Evolutionary conservation across 1,139 yeast species (phyloP), one percentile per base, ranked within the genome.

Genomic region (Protomyces inundatus): DNA sequence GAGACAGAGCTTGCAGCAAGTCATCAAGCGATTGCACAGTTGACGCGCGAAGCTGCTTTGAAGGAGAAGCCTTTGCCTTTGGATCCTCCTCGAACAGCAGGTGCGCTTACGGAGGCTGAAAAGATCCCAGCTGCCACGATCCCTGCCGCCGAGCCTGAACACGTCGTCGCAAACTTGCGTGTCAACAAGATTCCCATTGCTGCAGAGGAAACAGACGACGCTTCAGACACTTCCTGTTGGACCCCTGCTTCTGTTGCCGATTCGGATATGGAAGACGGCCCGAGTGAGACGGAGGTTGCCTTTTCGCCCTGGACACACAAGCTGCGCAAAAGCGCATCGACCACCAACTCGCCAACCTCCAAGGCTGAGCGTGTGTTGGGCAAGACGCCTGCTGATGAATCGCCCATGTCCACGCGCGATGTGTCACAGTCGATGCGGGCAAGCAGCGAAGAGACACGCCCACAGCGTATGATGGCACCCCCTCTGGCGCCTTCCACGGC

Each of bases 401-500:
- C 61, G 37, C 48, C 37, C 7, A n/a, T 57, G 33, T 40, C 61
- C 37, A 48, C 54, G 32, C 35, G 37, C 14, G 48, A 45, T n/a
- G 40, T 57, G 10, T 57, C 61, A 9, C 55, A 39, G 14, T 48
- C 61, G 7, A 30, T 57, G 54, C 46, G 60, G 34, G 48, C 54
- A 4, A 34, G 60, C 23, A 23, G 14, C 23, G 53, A 45, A 16
- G 52, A 45, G 10, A 10, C 45, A 6, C 58, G 34, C 30, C 12
- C 30, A 3, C 54, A 45, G 14, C 16, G 16, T 16, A 46, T 48
- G 7, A 63, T 52, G 64, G 64, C 58, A 7, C 64, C 64, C 64
- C 64, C 64, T 4, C 33, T 42, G 30, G 65, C 67, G 3, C 72
- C 72, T n/a, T 61, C 72, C 16, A 46, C 58, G 9, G 64, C 64